These are phyloP conservation scores for Xylaria sp. DNA, from an alignment of 2,329 filamentous ascomycete species.

Conservation along the genomic window DNA sequence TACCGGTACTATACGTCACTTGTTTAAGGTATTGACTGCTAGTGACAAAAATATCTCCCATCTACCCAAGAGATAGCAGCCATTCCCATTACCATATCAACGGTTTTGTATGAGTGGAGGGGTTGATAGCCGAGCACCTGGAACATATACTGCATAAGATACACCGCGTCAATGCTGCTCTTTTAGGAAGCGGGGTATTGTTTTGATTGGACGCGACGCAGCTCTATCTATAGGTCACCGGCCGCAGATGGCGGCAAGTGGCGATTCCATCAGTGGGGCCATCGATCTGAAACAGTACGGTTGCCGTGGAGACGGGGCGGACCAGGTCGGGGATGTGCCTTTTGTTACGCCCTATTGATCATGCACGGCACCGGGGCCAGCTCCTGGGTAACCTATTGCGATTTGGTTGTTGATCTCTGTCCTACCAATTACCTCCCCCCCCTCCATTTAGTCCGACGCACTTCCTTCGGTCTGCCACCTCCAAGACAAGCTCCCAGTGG, in stretches of 20 bases:
- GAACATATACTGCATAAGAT: too few relatives aligned
- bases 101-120: too few relatives aligned
- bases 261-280: not conserved
- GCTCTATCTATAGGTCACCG: conserved; percentile 19
- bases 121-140: too few relatives aligned
- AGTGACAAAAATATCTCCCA: too few relatives aligned
- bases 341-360: conserved; percentile 10
- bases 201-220: conserved; percentile 21
- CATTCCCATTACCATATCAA: too few relatives aligned
- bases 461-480: conserved; percentile 3
- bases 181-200: conserved; percentile 22
- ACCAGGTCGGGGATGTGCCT: not conserved
- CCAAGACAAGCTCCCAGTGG: conserved; percentile 30
- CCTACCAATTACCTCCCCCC: conserved; percentile 31
- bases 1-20: too few relatives aligned
- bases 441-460: conserved; percentile 31
- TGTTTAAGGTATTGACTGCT: too few relatives aligned
- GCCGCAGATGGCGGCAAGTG: not conserved
- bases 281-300: conserved; percentile 26
- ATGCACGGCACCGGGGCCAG: conserved; percentile 26
- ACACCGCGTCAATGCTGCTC: too few relatives aligned
- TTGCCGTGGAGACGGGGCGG: conserved; percentile 35
- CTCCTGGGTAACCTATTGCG: not conserved
- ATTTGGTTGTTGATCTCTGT: conserved; percentile 37
- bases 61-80: too few relatives aligned